phyloP scores from a whole-genome alignment of 78 protist genomes.

The Pigoraptor vietnamica region DNA sequence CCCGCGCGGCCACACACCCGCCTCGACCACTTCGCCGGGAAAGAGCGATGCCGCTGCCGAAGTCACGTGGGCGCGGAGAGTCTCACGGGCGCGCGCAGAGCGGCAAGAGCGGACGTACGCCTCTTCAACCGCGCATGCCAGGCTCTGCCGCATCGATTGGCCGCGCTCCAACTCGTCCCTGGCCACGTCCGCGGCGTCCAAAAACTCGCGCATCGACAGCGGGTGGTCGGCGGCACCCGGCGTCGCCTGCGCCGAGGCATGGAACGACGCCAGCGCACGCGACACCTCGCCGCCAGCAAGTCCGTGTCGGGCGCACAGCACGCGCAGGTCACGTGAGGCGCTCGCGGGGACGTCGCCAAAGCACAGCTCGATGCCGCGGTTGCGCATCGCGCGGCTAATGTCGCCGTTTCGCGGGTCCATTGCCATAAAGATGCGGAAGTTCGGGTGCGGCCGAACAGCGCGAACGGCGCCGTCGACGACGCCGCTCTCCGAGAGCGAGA shows the following conservation, averaged over 20 bases:
- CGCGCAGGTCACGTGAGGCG: not conserved
- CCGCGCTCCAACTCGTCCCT: not conserved
- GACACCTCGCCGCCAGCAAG: not conserved
- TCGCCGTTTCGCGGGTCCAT: conserved; percentile 93
- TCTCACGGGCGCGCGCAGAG: not conserved
- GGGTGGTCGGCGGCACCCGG: not conserved
- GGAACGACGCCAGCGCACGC: not conserved
- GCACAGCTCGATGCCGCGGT: conserved; percentile 84
- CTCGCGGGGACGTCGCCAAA: not conserved
- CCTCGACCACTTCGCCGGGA: not conserved
- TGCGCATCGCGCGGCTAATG: conserved; percentile 98
- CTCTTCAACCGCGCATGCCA: not conserved
- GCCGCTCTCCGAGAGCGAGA: conserved; percentile 90
- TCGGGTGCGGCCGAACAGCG: conserved; percentile 66
- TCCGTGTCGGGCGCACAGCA: not conserved
- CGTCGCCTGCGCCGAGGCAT: not conserved
- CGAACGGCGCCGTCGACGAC: conserved; percentile 69
- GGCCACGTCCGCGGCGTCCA: not conserved
- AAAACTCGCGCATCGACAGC: not conserved
- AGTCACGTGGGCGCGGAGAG: not conserved
- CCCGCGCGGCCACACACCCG: not conserved
- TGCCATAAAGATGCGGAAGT: conserved; percentile 85
- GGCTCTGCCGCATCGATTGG: not conserved
- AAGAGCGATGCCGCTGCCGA: not conserved
- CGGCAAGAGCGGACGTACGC: conserved; percentile 7